A percentile compares a stretch with the other conserved stretches of the same genome.
phyloP scores from a whole-genome alignment of 2,329 filamentous ascomycete genomes.

The Penicillium sp. region DNA sequence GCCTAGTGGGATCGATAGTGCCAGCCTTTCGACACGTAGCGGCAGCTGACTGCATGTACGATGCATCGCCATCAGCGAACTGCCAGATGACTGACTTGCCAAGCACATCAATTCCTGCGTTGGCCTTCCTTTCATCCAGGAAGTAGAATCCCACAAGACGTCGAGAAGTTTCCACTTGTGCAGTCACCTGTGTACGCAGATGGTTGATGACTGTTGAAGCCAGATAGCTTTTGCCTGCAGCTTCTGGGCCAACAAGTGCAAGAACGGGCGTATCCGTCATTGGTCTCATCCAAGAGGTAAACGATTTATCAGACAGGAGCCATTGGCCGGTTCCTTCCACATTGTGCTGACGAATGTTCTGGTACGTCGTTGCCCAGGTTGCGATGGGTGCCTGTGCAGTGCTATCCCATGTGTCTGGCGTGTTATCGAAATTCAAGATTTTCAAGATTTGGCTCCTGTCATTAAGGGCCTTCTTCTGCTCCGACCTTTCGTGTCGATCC shows the following conservation, averaged over 20 bases:
- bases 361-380: constrained; percentile 3
- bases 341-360: constrained; percentile 1
- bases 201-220: constrained; percentile 2
- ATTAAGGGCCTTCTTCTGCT: background rate
- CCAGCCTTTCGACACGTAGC: background rate
- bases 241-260: constrained; percentile 2
- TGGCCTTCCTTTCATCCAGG: background rate
- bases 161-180: background rate
- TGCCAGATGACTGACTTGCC: constrained; percentile 12
- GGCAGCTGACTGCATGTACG: constrained; percentile 11
- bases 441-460: constrained; percentile 2
- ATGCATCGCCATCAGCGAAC: constrained; percentile 3
- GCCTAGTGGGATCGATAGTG: constrained; percentile 2
- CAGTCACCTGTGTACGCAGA: background rate
- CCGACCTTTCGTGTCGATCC: background rate
- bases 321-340: constrained; percentile 5
- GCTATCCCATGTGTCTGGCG: constrained; percentile 1
- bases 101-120: background rate
- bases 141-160: constrained; percentile 7
- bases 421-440: constrained; percentile 1
- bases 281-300: constrained; percentile 1
- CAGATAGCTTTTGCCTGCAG: constrained; percentile 10
- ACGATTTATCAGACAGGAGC: background rate
- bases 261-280: background rate
- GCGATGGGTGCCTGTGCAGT: background rate